Percentiles rank a stretch among this genome's conserved stretches.
Evolutionary conservation across 2,329 filamentous ascomycete genomes (phyloP).

Genomic region (Volutella citrinella): DNA sequence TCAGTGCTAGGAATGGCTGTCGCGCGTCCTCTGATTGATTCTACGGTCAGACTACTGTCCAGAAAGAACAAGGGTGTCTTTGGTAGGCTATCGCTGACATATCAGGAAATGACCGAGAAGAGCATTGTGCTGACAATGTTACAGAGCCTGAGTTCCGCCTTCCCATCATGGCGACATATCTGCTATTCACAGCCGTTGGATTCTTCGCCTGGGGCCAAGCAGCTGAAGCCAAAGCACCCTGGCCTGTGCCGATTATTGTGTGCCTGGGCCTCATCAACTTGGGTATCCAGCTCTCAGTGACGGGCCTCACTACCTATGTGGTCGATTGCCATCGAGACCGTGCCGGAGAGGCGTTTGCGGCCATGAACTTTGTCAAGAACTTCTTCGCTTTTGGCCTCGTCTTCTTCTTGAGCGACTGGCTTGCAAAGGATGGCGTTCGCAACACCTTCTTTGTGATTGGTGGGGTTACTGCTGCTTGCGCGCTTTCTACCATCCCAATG

Average conservation of each 20-base stretch:
- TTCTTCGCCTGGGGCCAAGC: constrained; percentile 2
- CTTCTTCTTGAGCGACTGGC: neutral
- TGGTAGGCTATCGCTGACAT: no score
- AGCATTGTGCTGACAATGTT: no score
- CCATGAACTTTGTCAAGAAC: neutral
- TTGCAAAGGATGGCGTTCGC: neutral
- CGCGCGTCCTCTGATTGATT: no score
- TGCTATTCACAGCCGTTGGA: neutral
- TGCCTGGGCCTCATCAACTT: neutral
- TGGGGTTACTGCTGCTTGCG: neutral
- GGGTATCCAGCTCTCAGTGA: neutral
- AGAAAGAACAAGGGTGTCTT: no score
- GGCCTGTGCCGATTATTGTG: neutral
- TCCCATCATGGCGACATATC: neutral
- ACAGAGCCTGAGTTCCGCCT: neutral
- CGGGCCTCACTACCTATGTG: neutral
- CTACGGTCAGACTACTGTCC: no score
- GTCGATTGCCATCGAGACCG: neutral
- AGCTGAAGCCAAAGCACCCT: neutral
- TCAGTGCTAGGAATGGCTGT: neutral
- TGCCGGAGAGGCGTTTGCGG: neutral
- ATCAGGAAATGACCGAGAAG: no score
- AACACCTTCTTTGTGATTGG: neutral
- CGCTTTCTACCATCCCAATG: neutral
- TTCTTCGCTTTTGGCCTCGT: neutral